Base-by-base conservation (phyloP, 148 eudicot genomes). In the Dysphania ambrosioides region DNA sequence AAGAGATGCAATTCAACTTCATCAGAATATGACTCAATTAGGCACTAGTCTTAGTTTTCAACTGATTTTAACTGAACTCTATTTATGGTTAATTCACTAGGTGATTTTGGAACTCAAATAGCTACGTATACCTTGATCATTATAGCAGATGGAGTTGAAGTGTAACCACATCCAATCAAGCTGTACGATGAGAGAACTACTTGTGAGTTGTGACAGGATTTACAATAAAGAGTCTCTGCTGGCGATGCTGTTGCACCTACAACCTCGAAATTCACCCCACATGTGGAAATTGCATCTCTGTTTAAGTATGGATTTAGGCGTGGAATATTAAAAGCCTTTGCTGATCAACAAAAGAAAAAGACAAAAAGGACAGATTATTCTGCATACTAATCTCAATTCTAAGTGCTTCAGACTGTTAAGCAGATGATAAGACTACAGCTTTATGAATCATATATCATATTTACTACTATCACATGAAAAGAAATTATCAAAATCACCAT, bases 201-300 rank as follows among this genome's bases (percentile, higher is more conserved):
- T 75, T 24, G 79, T 79, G 23, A n/a, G 32, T 75, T 24, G 79
- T 79, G 23, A 77, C 57, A 26, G 77, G 79, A 26, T 40, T 31
- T 30, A 26, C n/a, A 7, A 83, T 71, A 26, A 61, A 81, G 74
- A 10, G 41, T 57, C 12, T 81, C 64, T n/a, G 65, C 21, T 32
- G 81, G 18, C 64, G 81, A 69, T 24, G 88, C 84, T 12, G 88
- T 86, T 44, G 86, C 70, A 21, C 86, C 86, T 16, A 83, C 88
- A 27, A 86, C 81, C 0, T 84, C 88, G 42, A 83, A 86, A 38
- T 83, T 86, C 6, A 65, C 79, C 16, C 88, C 88, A 41, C 73
- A 49, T 0, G 2, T 71, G 71, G 79, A 83, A 34, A 70, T 3
- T 21, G 80, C 80, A 26, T 72, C 69, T 16, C 23, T 53, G 34